These are phyloP conservation scores for Linnemannia zychae DNA, from an alignment of 192 early-diverging fungal genomes.

Conservation along the genomic window DNA sequence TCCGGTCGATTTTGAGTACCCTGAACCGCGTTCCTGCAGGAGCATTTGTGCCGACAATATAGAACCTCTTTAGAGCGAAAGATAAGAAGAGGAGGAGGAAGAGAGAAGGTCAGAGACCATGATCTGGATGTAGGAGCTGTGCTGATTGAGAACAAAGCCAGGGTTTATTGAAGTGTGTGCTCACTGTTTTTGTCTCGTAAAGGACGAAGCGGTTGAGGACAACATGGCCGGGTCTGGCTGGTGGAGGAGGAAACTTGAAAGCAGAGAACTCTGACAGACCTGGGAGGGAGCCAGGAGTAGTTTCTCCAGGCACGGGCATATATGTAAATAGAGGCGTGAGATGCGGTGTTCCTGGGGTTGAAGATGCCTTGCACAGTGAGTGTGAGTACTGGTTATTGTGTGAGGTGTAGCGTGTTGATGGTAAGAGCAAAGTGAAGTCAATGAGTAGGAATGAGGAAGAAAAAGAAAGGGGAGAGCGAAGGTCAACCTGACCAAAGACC, in stretches of 20 bases:
- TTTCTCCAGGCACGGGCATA: conserved; percentile 2
- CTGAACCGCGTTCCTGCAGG: conserved; percentile 77
- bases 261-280: conserved; percentile 22
- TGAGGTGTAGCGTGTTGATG: neutral
- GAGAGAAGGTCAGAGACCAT: neutral
- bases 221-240: conserved; percentile 52
- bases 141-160: neutral
- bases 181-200: conserved; percentile 90
- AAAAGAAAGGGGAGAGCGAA: neutral
- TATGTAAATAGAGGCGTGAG: neutral
- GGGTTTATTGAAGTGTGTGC: neutral
- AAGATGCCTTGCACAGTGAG: neutral
- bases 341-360: neutral
- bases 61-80: conserved; percentile 71
- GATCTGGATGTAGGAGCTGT: neutral
- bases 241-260: conserved; percentile 39
- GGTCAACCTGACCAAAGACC: neutral
- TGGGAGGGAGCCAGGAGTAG: neutral
- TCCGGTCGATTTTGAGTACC: conserved; percentile 92
- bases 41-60: conserved; percentile 87
- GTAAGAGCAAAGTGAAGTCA: neutral
- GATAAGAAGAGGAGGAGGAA: neutral
- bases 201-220: conserved; percentile 83
- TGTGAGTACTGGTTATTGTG: neutral
- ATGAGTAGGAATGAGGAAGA: neutral